Conservation (phyloP, 306 rosid species). For the Gillenia trifoliata region DNA sequence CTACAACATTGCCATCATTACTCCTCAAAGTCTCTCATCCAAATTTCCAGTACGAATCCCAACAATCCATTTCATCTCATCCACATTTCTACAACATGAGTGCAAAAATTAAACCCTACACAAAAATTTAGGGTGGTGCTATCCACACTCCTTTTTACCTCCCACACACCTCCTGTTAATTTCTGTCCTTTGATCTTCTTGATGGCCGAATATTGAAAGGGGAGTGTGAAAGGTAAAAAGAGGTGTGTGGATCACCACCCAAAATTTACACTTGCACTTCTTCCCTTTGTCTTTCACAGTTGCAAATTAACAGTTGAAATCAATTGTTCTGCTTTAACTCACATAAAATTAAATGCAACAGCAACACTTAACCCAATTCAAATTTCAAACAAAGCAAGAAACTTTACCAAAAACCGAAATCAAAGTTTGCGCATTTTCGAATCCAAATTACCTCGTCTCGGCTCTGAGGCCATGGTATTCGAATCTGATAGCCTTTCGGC, state of each 20-base stretch:
- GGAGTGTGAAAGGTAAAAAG: no score
- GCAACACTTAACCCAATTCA: not conserved
- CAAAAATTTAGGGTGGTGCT: no score
- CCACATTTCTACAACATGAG: not conserved
- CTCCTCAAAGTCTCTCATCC: not conserved
- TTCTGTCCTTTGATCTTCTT: no score
- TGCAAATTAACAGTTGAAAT: not conserved
- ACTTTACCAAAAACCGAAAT: not conserved
- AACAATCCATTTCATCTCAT: not conserved
- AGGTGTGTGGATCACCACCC: no score
- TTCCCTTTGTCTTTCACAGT: not conserved
- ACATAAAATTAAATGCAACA: not conserved
- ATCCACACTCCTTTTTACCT: no score
- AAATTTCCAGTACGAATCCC: not conserved
- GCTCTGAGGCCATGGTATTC: slow-evolving; percentile 75
- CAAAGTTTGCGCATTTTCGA: slow-evolving; percentile 16
- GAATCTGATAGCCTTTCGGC: slow-evolving; percentile 54
- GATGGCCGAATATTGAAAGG: no score
- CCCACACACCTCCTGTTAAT: no score
- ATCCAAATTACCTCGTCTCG: slow-evolving; percentile 69
- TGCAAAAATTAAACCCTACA: not conserved
- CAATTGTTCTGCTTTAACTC: not conserved
- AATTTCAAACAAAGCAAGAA: not conserved
- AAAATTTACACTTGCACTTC: not conserved
- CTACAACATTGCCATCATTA: not conserved